Evolutionary conservation across 768 basidiomycete species (phyloP), one percentile per base, ranked within the genome.

Genomic region (Termitomyces sp.): DNA sequence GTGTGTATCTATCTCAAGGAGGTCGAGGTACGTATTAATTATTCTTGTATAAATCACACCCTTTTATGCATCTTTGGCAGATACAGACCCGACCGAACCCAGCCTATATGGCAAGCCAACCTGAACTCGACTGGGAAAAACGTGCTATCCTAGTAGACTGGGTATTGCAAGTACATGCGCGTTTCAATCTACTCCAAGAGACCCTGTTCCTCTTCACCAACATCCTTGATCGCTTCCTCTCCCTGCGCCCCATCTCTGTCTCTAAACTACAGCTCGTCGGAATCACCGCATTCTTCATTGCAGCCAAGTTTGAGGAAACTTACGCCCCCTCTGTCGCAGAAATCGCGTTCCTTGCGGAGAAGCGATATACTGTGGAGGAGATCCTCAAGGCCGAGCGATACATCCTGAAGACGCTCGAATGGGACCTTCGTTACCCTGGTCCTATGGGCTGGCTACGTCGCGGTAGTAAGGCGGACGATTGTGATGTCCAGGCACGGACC

Each of bases 301-400:
- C 95, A 0, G 83, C 91, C 37, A 98, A 98, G 70, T 92, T 88
- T 59, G 95, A 98, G 70, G 94, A 97, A 70, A 93, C 93, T 41
- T 83, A 92, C 60, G 85, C 92, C 10, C 95, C 95, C 0, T 86
- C 89, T 23, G 86, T 93, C 27, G 73, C 74, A 28, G 90, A 94
- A 72, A 88, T 96, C 66, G 79, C 89, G 19, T 79, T 80, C 67
- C 86, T 92, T 64, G 82, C 90, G 37, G 91, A 95, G 57, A 82
- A 84, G 5, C 83, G 86, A 12, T 94, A 86, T 70, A 79, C 79
- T 14, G 82, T 86, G 61, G 79, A 85, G 0, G 93, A 97, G 63
- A 89, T 98, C 57, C 80, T 93, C 56, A 85, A 88, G 50, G 94
- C 95, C 2, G 94, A 98, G 72, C 79, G 86, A 59, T 96, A 95